Evolutionary conservation across 805 yeast species (phyloP).

Genomic region (Candida succiphila): DNA sequence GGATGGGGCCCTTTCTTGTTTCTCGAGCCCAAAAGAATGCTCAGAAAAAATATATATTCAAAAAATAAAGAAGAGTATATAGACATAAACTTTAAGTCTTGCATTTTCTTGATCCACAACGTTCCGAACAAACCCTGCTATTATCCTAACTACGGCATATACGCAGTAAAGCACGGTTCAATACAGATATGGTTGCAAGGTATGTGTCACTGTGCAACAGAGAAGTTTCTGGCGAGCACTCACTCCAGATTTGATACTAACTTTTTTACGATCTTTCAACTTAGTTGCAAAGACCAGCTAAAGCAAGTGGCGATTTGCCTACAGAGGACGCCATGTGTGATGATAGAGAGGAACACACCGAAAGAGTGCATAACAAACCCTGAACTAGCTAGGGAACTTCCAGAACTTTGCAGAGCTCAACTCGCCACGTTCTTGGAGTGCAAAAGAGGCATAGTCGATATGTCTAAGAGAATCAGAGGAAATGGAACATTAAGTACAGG

Average conservation of each 20-base stretch:
- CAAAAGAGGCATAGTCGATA: slow-evolving; percentile 82
- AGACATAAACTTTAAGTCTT: too few relatives aligned
- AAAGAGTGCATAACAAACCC: slow-evolving; percentile 81
- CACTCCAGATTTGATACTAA: background rate
- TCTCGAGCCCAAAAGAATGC: background rate
- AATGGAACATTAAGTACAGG: slow-evolving; percentile 93
- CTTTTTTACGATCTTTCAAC: background rate
- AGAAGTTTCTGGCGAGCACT: too few relatives aligned
- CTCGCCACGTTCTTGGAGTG: slow-evolving; percentile 84
- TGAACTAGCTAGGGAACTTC: slow-evolving; percentile 62
- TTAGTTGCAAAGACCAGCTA: slow-evolving; percentile 86
- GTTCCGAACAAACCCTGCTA: too few relatives aligned
- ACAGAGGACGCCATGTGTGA: slow-evolving; percentile 93
- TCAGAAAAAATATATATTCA: too few relatives aligned
- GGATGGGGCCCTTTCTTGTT: background rate
- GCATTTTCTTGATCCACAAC: too few relatives aligned
- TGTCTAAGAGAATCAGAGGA: slow-evolving; percentile 86
- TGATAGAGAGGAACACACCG: slow-evolving; percentile 83
- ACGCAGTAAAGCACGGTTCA: too few relatives aligned
- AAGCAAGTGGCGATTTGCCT: slow-evolving; percentile 93
- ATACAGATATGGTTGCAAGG: slow-evolving; percentile 62
- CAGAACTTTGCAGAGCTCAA: slow-evolving; percentile 81
- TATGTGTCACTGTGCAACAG: slow-evolving; percentile 15
- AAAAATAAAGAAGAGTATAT: too few relatives aligned
- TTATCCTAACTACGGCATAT: too few relatives aligned